A percentile compares a stretch with the other conserved stretches of the same genome.
Conservation (phyloP, 208 protist genomes). For the Leishmania tropica region DNA sequence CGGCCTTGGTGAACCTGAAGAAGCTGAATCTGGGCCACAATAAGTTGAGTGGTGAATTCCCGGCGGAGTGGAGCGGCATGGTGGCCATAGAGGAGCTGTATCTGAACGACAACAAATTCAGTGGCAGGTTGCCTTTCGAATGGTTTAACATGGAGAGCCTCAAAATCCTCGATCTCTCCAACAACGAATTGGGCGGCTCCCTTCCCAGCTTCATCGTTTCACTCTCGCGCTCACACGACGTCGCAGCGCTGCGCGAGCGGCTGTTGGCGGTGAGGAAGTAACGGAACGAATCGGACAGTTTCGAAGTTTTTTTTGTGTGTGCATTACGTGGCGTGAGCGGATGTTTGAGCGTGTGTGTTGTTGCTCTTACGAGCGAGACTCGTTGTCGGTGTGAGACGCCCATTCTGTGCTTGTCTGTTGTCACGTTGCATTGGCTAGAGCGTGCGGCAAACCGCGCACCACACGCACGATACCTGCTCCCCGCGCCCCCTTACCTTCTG, state of each 20-base stretch:
- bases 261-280: not conserved
- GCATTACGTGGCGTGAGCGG: not conserved
- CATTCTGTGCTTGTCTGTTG: not conserved
- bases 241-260: not conserved
- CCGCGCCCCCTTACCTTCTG: not conserved
- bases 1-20: not conserved
- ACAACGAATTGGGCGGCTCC: conserved; percentile 6
- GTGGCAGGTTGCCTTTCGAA: not conserved
- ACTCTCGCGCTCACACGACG: not conserved
- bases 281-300: not conserved
- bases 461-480: too few species aligned
- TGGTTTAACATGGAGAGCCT: not conserved
- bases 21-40: conserved; percentile 2
- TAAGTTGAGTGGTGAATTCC: not conserved
- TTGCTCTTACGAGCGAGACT: not conserved
- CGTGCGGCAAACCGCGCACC: not conserved
- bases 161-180: not conserved
- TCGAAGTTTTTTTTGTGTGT: not conserved
- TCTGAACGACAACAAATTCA: conserved; percentile 11
- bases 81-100: not conserved
- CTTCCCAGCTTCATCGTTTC: not conserved
- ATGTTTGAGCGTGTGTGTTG: not conserved
- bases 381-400: too few species aligned
- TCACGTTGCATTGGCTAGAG: not conserved
- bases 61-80: not conserved